phyloP scores from a whole-genome alignment of 306 rosid genomes.

The Castanopsis chinensis region DNA sequence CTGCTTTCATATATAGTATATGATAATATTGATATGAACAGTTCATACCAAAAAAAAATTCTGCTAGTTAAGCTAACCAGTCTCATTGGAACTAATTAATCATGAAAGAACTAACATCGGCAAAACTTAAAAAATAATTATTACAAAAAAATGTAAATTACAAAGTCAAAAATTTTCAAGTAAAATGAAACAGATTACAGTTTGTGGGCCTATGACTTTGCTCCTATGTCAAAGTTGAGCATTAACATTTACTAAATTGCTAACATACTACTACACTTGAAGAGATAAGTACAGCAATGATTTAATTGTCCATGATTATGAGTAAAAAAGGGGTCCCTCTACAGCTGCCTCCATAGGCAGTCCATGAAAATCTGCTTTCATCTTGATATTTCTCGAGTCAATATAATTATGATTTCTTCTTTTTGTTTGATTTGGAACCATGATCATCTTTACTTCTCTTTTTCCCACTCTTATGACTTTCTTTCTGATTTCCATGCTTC shows the following conservation, averaged over 20 bases:
- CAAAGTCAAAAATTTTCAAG: neutral
- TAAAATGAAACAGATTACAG: neutral
- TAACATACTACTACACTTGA: neutral
- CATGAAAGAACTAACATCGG: too few relatives aligned
- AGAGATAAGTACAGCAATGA: neutral
- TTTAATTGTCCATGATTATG: neutral
- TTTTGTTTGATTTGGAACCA: conserved; percentile 47
- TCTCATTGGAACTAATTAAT: neutral
- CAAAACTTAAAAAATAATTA: neutral
- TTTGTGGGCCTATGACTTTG: neutral
- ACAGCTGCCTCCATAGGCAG: neutral
- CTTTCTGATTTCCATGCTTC: conserved; percentile 37
- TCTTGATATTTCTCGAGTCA: neutral
- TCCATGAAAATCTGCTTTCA: neutral
- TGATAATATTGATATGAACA: too few relatives aligned
- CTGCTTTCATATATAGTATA: too few relatives aligned
- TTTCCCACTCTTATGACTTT: conserved; percentile 43
- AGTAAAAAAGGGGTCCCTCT: neutral
- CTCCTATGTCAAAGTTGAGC: neutral
- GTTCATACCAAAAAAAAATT: neutral
- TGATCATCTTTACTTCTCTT: conserved; percentile 41
- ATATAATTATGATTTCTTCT: conserved; percentile 35
- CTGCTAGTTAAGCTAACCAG: neutral
- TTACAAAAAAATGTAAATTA: neutral
- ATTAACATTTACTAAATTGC: neutral